Evolutionary conservation across 108 stramenopile genomes (phyloP), one percentile per base, ranked within the genome.

Genomic region (Fragilariopsis cylindrus): DNA sequence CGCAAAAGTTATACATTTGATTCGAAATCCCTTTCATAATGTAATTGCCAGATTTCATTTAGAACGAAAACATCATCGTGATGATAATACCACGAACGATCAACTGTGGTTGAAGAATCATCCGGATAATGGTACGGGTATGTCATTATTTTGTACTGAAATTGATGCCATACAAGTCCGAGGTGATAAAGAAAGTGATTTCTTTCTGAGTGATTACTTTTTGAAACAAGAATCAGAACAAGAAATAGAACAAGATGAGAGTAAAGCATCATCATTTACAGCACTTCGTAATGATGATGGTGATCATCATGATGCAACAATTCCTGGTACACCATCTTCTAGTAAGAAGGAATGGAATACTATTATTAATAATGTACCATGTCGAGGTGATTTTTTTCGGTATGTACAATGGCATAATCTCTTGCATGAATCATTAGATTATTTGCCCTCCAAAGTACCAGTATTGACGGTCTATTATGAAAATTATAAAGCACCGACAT

Each of bases 351-450:
- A 18, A 9, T 63, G 62, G 62, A 63, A 78, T 40, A 68, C 87
- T 0, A 13, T 74, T 1, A 68, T 90, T 4, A 56, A 79, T 56
- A 48, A 65, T 41, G 78, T 91, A 6, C 91, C 94, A 0, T 95
- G 91, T 70, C 86, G 87, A 64, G 79, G 82, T 2, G 94, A 95
- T 57, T 88, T 92, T 42, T 88, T 82, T 79, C 80, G 86, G 45
- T 95, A 87, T 60, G 71, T 88, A 16, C 90, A 92, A 57, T 95
- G 94, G 94, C 94, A 95, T 75, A 92, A 92, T 68, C 81, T 88
- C 56, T 87, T 85, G 42, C 81, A 89, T 47, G 50, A 76, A 16
- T 65, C 86, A 44, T 50, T 81, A 16, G 56, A 72, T 13, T 45
- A 45, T 15, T n/a, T 63, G 39, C 18, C 50, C 1, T 65, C 76